Evolutionary conservation across 257 asterid genomes (phyloP).

Genomic region (Solanum chiquidenum): DNA sequence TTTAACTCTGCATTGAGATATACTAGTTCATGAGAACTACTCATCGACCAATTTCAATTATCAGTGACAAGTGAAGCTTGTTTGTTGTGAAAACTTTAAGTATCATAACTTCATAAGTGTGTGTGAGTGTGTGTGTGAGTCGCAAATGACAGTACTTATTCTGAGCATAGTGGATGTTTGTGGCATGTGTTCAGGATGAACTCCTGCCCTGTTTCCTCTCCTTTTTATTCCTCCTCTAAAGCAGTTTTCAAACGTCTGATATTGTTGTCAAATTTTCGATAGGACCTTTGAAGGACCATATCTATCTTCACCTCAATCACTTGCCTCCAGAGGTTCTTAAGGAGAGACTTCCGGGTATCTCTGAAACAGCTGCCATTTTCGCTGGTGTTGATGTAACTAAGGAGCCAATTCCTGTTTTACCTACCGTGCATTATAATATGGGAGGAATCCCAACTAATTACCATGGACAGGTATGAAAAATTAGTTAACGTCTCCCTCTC

Average conservation of each 20-base stretch:
- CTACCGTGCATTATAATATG: conserved; percentile 97
- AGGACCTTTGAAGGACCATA: conserved; percentile 94
- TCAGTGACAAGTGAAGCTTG: neutral
- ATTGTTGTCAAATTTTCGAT: neutral
- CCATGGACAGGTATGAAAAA: conserved; percentile 73
- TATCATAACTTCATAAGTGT: neutral
- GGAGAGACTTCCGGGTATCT: conserved; percentile 98
- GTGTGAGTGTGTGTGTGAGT: neutral
- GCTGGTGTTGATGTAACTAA: conserved; percentile 98
- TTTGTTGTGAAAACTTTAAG: neutral
- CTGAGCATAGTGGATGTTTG: neutral
- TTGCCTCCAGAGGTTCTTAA: conserved; percentile 94
- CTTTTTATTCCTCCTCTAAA: neutral
- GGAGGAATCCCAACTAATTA: conserved; percentile 96
- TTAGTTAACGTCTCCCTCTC: neutral
- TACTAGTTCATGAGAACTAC: neutral
- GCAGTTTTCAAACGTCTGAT: neutral
- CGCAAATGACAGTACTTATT: neutral
- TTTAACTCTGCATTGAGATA: neutral
- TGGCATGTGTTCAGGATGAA: neutral
- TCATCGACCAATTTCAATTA: neutral
- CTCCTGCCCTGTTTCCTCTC: neutral
- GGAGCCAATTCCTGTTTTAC: conserved; percentile 96
- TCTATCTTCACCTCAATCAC: conserved; percentile 94
- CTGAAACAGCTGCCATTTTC: conserved; percentile 96